These are phyloP conservation scores for Hypholoma fasciculare DNA, from an alignment of 768 basidiomycete species.

Conservation along the genomic window DNA sequence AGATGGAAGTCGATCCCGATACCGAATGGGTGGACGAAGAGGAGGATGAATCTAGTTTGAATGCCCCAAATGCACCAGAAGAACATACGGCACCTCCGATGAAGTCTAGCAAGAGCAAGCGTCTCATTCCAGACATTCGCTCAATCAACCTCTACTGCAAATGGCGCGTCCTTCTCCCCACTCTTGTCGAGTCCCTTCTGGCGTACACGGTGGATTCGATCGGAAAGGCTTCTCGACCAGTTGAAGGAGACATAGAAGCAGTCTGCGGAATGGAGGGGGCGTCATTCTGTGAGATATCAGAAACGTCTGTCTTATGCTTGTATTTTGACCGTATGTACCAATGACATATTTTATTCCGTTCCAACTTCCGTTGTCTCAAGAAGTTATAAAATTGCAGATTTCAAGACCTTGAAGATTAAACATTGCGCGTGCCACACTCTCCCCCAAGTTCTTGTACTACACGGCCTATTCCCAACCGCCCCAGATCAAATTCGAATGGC, in stretches of 20 bases:
- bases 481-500: constrained; percentile 23
- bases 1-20: no score
- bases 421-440: constrained; percentile 22
- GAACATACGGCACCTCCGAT: neutral
- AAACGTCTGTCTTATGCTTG: neutral
- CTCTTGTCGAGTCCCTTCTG: constrained; percentile 1
- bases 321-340: constrained; percentile 12
- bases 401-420: neutral
- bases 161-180: constrained; percentile 5
- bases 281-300: neutral
- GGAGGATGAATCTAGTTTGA: neutral
- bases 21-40: no score
- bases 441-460: constrained; percentile 22
- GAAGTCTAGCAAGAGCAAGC: neutral
- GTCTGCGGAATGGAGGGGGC: neutral
- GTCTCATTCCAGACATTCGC: neutral
- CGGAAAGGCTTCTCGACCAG: neutral
- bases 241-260: neutral
- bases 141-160: neutral
- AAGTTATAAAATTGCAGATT: constrained; percentile 4
- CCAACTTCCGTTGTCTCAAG: no score
- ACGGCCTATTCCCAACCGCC: constrained; percentile 33
- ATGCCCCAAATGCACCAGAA: neutral
- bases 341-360: neutral
- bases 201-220: neutral